Conservation (phyloP, 371 early-diverging fungal species). For the Synchytrium microbalum region DNA sequence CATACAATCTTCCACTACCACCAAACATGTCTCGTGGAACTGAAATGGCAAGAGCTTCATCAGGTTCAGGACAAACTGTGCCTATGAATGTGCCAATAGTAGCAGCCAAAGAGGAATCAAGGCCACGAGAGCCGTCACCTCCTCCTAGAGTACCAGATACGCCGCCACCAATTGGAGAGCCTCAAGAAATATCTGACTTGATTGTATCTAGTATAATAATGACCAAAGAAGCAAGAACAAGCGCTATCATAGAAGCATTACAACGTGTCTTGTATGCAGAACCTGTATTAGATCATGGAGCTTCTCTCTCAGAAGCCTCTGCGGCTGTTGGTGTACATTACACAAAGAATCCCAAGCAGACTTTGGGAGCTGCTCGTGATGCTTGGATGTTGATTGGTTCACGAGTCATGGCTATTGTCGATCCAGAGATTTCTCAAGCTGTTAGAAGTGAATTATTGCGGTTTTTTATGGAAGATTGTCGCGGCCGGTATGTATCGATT, state of each 20-base stretch:
- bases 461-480: constrained; percentile 9
- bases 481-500: constrained; percentile 2
- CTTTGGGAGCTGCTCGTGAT: constrained; percentile 18
- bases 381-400: constrained; percentile 34
- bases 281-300: constrained; percentile 4
- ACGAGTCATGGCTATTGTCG: constrained; percentile 16
- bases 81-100: constrained; percentile 9
- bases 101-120: constrained; percentile 2
- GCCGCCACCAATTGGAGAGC: constrained; percentile 6
- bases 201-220: not conserved
- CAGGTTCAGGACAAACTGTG: not conserved
- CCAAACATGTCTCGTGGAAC: constrained; percentile 1
- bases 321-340: constrained; percentile 1
- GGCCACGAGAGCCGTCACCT: constrained; percentile 1
- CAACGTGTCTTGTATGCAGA: constrained; percentile 21
- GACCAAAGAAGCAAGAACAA: constrained; percentile 1
- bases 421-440: not conserved
- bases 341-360: constrained; percentile 10
- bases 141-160: constrained; percentile 11
- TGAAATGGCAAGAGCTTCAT: not conserved
- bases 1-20: not conserved
- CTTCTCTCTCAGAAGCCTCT: not conserved
- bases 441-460: not conserved
- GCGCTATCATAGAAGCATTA: constrained; percentile 15
- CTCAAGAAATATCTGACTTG: not conserved